These are phyloP conservation scores for Gaertneriomyces semiglobifer DNA, from an alignment of 192 early-diverging fungal species.

Conservation along the genomic window DNA sequence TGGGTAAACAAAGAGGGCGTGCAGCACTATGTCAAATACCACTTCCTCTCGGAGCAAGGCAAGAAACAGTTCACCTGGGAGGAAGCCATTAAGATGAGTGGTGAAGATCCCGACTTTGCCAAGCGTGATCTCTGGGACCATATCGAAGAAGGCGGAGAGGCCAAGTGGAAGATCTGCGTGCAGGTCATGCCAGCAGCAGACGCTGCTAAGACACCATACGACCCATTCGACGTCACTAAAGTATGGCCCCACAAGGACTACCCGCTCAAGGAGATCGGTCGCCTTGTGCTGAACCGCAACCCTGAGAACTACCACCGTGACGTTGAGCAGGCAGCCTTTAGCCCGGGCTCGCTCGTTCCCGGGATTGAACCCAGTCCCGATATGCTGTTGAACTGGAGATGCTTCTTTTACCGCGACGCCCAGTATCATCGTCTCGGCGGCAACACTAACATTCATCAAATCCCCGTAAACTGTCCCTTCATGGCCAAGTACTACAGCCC, in stretches of 20 bases:
- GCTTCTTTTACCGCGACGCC: conserved; percentile 66
- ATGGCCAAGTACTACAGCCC: too few relatives aligned
- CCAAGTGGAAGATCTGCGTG: conserved; percentile 68
- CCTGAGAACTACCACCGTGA: conserved; percentile 85
- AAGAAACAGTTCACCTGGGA: conserved; percentile 66
- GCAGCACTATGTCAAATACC: conserved; percentile 78
- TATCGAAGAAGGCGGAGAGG: conserved; percentile 66
- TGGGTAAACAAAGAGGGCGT: conserved; percentile 67
- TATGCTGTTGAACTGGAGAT: conserved; percentile 79
- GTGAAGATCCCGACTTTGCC: conserved; percentile 68
- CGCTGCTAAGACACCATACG: conserved; percentile 68
- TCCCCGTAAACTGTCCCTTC: too few relatives aligned
- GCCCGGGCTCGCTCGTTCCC: conserved; percentile 71
- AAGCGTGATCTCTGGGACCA: conserved; percentile 73
- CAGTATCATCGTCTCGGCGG: conserved; percentile 42
- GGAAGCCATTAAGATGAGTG: conserved; percentile 58
- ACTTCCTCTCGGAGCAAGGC: conserved; percentile 77
- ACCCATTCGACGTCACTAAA: conserved; percentile 83
- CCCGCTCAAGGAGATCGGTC: conserved; percentile 72
- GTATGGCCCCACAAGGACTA: conserved; percentile 75
- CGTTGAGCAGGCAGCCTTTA: conserved; percentile 79
- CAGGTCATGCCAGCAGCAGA: conserved; percentile 70
- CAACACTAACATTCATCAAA: conserved; percentile 54
- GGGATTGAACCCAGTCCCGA: conserved; percentile 78
- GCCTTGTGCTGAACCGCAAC: conserved; percentile 75